Conservation (phyloP, 768 basidiomycete species). For the Amanita rubescens region DNA sequence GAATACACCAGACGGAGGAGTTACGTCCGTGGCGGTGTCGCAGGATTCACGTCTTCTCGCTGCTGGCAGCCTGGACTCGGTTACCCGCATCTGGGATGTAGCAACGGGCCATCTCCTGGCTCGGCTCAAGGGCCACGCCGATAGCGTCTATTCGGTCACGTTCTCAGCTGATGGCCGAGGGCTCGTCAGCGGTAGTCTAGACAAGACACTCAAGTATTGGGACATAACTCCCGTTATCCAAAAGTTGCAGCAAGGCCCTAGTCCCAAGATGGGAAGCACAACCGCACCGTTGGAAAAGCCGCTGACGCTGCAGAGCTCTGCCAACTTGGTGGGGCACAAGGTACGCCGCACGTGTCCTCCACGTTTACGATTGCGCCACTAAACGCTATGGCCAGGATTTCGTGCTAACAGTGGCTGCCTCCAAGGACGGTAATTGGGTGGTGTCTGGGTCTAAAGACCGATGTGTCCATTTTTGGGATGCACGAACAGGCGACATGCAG, state of each 20-base stretch:
- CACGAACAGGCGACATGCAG: slow-evolving; percentile 60
- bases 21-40: slow-evolving; percentile 67
- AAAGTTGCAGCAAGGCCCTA: slow-evolving; percentile 46
- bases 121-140: slow-evolving; percentile 64
- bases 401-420: slow-evolving; percentile 36
- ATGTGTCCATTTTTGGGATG: slow-evolving; percentile 84
- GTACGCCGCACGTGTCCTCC: slow-evolving; percentile 31
- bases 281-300: slow-evolving; percentile 46
- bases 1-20: slow-evolving; percentile 43
- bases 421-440: slow-evolving; percentile 80
- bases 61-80: slow-evolving; percentile 59
- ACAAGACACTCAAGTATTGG: slow-evolving; percentile 81
- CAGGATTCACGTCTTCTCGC: slow-evolving; percentile 61
- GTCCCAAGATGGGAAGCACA: slow-evolving; percentile 25
- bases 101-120: slow-evolving; percentile 55
- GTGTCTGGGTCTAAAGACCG: slow-evolving; percentile 87
- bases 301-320: slow-evolving; percentile 37
- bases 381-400: slow-evolving; percentile 18
- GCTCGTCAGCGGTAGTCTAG: slow-evolving; percentile 82
- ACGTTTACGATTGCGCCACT: slow-evolving; percentile 1
- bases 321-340: slow-evolving; percentile 80
- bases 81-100: slow-evolving; percentile 75
- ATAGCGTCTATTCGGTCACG: slow-evolving; percentile 80
- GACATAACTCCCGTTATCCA: slow-evolving; percentile 71
- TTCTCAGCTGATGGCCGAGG: slow-evolving; percentile 90